Percentiles rank a stretch among this genome's conserved stretches.
Conservation (phyloP, 2,329 filamentous ascomycete species). For the Aureobasidium melanogenum region DNA sequence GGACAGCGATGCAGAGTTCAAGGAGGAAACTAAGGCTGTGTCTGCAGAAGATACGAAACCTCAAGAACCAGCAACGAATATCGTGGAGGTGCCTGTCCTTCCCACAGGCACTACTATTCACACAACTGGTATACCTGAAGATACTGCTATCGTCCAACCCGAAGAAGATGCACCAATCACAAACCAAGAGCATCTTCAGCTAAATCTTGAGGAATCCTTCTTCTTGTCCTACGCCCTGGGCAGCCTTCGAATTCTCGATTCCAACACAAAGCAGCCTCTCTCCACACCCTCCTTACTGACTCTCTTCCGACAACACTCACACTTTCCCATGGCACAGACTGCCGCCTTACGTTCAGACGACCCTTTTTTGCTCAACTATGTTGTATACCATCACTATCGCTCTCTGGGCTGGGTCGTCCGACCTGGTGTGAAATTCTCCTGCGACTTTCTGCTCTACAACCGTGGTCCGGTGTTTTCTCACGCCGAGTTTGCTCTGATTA, state of each 20-base stretch:
- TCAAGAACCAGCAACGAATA: background rate
- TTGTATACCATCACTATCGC: slow-evolving; percentile 90
- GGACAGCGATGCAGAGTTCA: background rate
- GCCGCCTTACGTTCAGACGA: slow-evolving; percentile 60
- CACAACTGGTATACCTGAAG: background rate
- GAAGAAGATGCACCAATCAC: slow-evolving; percentile 4
- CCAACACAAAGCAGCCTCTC: slow-evolving; percentile 20
- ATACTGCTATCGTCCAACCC: background rate
- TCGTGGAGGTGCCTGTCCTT: background rate
- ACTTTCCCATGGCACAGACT: slow-evolving; percentile 20
- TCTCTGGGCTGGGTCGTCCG: slow-evolving; percentile 92
- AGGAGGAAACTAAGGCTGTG: background rate
- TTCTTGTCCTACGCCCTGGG: slow-evolving; percentile 80
- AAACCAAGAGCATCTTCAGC: slow-evolving; percentile 78
- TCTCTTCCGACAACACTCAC: slow-evolving; percentile 41
- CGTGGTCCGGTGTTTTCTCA: slow-evolving; percentile 90
- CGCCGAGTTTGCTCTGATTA: slow-evolving; percentile 80
- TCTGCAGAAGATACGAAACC: background rate
- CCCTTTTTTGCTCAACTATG: slow-evolving; percentile 76
- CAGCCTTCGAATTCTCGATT: slow-evolving; percentile 49
- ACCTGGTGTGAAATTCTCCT: slow-evolving; percentile 86
- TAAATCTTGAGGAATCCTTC: slow-evolving; percentile 84
- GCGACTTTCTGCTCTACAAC: slow-evolving; percentile 90
- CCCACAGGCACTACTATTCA: background rate
- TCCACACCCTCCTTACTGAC: slow-evolving; percentile 43